These are phyloP conservation scores for Magnusiomyces sp. DNA, from an alignment of 1,139 yeast genomes.

Conservation along the genomic window DNA sequence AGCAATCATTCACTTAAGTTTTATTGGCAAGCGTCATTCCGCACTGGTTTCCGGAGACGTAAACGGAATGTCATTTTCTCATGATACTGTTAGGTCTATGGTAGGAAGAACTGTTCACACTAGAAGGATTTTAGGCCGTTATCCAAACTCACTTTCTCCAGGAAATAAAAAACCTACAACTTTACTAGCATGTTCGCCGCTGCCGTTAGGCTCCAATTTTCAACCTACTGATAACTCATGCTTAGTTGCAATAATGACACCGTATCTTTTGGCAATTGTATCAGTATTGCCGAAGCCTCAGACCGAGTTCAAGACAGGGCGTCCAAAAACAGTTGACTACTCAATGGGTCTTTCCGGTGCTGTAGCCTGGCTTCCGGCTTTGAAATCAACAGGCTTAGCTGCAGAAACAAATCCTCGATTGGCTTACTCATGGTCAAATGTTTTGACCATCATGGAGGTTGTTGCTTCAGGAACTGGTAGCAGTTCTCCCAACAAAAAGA, in stretches of 20 bases:
- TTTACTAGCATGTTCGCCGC: slow-evolving; percentile 36
- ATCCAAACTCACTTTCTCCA: slow-evolving; percentile 22
- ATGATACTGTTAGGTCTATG: slow-evolving; percentile 49
- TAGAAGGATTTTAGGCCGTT: slow-evolving; percentile 46
- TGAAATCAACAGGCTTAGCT: slow-evolving; percentile 22
- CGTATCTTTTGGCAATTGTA: slow-evolving; percentile 42
- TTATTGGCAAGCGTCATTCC: slow-evolving; percentile 49
- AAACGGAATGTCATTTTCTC: slow-evolving; percentile 52
- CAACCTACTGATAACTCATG: slow-evolving; percentile 51
- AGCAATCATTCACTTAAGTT: slow-evolving; percentile 43
- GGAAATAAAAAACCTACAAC: slow-evolving; percentile 26
- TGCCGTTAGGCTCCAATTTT: slow-evolving; percentile 48
- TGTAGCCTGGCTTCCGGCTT: slow-evolving; percentile 54
- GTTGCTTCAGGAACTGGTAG: slow-evolving; percentile 35
- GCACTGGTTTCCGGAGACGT: slow-evolving; percentile 53
- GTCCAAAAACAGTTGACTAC: slow-evolving; percentile 35
- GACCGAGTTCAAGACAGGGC: slow-evolving; percentile 47
- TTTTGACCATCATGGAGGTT: slow-evolving; percentile 48
- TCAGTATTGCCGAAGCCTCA: slow-evolving; percentile 47
- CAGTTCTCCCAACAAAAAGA: slow-evolving; percentile 23
- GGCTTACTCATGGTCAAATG: slow-evolving; percentile 62
- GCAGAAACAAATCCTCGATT: slow-evolving; percentile 37
- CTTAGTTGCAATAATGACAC: slow-evolving; percentile 53
- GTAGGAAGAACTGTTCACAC: slow-evolving; percentile 45
- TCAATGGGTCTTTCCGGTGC: slow-evolving; percentile 39